Evolutionary conservation across 2,329 filamentous ascomycete species (phyloP).

Genomic region (Sarocladium brachiariae): DNA sequence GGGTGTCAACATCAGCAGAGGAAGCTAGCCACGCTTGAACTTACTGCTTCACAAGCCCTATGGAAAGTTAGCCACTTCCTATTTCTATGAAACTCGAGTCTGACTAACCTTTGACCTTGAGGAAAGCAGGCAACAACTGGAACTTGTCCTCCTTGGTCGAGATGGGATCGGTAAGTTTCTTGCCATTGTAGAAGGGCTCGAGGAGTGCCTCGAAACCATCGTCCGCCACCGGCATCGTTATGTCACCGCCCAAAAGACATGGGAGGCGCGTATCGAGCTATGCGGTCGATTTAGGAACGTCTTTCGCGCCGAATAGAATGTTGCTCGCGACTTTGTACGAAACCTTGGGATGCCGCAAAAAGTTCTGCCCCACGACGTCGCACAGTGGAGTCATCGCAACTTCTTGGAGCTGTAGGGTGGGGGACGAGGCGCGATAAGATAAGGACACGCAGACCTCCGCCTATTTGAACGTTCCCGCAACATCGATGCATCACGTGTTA

Average conservation of each 20-base stretch:
- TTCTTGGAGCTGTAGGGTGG: conserved; percentile 2
- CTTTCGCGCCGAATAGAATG: neutral
- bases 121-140: conserved; percentile 92
- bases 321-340: neutral
- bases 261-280: conserved; percentile 1
- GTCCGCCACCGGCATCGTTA: conserved; percentile 47
- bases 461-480: neutral
- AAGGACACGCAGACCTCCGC: conserved; percentile 2
- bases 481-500: too few relatives aligned
- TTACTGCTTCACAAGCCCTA: conserved; percentile 65
- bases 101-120: conserved; percentile 78
- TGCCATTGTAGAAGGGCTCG: conserved; percentile 62
- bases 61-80: neutral
- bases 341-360: conserved; percentile 11
- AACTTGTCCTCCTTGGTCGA: conserved; percentile 79
- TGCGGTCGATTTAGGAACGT: neutral
- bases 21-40: conserved; percentile 18
- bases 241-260: conserved; percentile 27
- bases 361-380: conserved; percentile 16
- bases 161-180: conserved; percentile 59
- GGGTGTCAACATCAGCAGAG: conserved; percentile 9
- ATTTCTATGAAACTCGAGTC: conserved; percentile 38
- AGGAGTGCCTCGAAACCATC: conserved; percentile 60
- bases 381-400: conserved; percentile 6
- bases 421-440: conserved; percentile 8